Percentiles rank a stretch among this genome's conserved stretches.
Conservation (phyloP, 345 rosid species). For the Populus alba region DNA sequence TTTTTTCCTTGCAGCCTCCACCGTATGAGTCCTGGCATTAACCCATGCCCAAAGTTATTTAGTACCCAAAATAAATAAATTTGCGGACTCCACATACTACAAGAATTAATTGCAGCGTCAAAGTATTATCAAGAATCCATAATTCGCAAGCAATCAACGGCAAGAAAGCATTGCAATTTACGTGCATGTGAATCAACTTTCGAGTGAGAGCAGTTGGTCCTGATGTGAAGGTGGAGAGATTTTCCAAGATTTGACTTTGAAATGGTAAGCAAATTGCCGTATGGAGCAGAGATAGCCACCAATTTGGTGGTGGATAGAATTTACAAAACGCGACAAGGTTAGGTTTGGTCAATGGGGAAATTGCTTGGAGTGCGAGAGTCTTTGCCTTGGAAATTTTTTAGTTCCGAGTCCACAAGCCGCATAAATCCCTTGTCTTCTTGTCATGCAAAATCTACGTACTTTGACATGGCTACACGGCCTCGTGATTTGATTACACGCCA, state of each 20-base stretch:
- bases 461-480: neutral
- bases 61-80: neutral
- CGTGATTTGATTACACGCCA: neutral
- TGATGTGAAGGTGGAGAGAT: neutral
- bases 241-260: neutral
- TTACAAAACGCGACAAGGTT: neutral
- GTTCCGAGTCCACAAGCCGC: neutral
- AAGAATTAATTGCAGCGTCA: neutral
- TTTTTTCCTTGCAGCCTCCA: too few relatives aligned
- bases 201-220: neutral
- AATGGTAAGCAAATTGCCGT: neutral
- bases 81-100: neutral
- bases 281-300: neutral
- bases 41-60: too few relatives aligned
- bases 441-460: neutral
- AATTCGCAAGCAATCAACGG: neutral
- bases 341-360: neutral
- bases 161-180: neutral
- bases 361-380: neutral
- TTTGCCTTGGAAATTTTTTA: neutral
- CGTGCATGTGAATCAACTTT: neutral
- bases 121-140: neutral
- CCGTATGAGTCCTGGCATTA: too few relatives aligned
- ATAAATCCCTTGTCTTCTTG: neutral
- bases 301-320: neutral